Evolutionary conservation across 2,329 filamentous ascomycete genomes (phyloP).

Genomic region (Colletotrichum viniferum): DNA sequence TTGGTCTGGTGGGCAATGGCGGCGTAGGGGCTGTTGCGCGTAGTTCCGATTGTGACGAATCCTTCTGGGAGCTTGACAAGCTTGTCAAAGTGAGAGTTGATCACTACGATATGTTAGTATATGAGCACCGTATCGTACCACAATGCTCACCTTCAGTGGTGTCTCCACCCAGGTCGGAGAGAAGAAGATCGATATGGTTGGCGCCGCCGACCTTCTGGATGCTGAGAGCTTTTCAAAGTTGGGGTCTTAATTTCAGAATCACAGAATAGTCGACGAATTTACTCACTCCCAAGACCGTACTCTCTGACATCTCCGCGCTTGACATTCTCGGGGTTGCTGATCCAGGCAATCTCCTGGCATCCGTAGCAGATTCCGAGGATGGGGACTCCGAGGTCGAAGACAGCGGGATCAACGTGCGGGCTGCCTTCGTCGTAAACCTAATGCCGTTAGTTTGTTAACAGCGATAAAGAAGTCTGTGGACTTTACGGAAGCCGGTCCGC

Average conservation of each 20-base stretch:
- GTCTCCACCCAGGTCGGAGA: conserved; percentile 71
- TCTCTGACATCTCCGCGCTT: conserved; percentile 23
- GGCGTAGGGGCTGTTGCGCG: conserved; percentile 77
- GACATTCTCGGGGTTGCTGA: conserved; percentile 53
- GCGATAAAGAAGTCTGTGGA: not conserved
- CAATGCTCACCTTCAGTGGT: conserved; percentile 53
- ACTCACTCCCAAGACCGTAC: not conserved
- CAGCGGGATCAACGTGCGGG: conserved; percentile 74
- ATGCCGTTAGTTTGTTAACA: not conserved
- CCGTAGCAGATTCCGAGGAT: conserved; percentile 58
- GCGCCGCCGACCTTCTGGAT: conserved; percentile 63
- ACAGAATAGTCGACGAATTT: not conserved
- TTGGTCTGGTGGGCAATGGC: conserved; percentile 75
- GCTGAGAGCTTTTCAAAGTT: conserved; percentile 45
- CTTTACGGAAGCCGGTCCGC: conserved; percentile 30
- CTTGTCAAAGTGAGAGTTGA: conserved; percentile 93
- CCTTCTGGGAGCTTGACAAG: conserved; percentile 73
- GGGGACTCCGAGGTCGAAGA: conserved; percentile 76
- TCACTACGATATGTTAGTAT: conserved; percentile 46
- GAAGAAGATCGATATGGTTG: conserved; percentile 72
- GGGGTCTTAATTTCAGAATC: conserved; percentile 32
- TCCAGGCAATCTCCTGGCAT: conserved; percentile 66
- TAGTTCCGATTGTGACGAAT: conserved; percentile 77
- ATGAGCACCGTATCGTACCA: not conserved
- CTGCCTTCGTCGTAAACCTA: not conserved